Conservation (phyloP, 2,329 filamentous ascomycete species). For the Shiraia sp. region DNA sequence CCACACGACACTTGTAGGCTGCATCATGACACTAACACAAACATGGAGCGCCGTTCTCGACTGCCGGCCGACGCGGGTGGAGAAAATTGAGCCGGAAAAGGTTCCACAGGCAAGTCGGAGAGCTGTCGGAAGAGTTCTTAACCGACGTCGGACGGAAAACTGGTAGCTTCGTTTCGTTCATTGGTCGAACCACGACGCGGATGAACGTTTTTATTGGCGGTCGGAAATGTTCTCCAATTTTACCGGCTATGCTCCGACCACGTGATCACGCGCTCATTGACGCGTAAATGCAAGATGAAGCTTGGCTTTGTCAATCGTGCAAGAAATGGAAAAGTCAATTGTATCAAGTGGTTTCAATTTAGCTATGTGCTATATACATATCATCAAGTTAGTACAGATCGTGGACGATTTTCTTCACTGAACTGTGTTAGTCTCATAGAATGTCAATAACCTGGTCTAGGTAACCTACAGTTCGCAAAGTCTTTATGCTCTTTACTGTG, state of each 20-base stretch:
- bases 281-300: too few species aligned
- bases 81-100: slow-evolving; percentile 23
- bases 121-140: slow-evolving; percentile 30
- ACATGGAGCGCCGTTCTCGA: slow-evolving; percentile 31
- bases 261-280: slow-evolving; percentile 5
- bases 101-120: slow-evolving; percentile 18
- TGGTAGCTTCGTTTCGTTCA: slow-evolving; percentile 10
- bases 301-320: too few species aligned
- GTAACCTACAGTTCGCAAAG: slow-evolving; percentile 37
- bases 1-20: slow-evolving; percentile 33
- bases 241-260: slow-evolving; percentile 1
- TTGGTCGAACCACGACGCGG: slow-evolving; percentile 12
- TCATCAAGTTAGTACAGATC: slow-evolving; percentile 28
- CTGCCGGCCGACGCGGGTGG: slow-evolving; percentile 40
- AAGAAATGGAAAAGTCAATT: too few species aligned
- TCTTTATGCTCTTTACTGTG: slow-evolving; percentile 44
- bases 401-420: slow-evolving; percentile 41
- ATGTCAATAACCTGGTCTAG: background rate
- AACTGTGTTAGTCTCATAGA: slow-evolving; percentile 4
- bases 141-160: slow-evolving; percentile 22
- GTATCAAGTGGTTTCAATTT: background rate
- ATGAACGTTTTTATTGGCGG: slow-evolving; percentile 11
- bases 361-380: background rate
- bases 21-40: slow-evolving; percentile 28
- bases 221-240: slow-evolving; percentile 26